Base-by-base conservation (phyloP, 2,329 filamentous ascomycete genomes). In the Ceratocystis papillata region DNA sequence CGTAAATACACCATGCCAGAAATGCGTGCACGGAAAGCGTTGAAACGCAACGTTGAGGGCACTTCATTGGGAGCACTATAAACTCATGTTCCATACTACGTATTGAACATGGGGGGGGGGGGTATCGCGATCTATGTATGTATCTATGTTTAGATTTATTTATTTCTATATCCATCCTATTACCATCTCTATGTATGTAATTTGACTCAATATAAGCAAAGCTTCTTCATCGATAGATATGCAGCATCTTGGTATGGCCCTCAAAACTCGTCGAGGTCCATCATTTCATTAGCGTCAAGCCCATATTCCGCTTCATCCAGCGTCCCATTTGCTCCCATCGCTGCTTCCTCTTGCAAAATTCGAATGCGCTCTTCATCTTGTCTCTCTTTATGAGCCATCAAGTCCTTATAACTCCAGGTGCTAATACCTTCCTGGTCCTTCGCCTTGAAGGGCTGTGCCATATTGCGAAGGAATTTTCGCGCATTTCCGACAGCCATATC, bases 401-500 rank as follows among this genome's bases (percentile, higher is more conserved):
- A 76, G 72, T 97, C 90, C 67, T 84, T 82, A 50, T 89, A 78
- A 67, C 87, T 91, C 94, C 94, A 99, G 8, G 89, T 95, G 72
- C 89, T 94, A 72, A 96, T 89, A 0, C 93, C 94, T 70, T 96
- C 92, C 72, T 96, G 91, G 74, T 96, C 87, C 70, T 83, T 87
- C 0, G 86, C 79, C 57, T 84, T 84, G 77, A 96, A 96, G 2
- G 92, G 92, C 74, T 95, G 90, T 3, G 90, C 92, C 90, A 99
- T 99, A 30, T 86, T 87, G 68, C 88, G 83, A 72, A 99, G 76
- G 76, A 99, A 99, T 64, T 88, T 88, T 77, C 95, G 91, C 10
- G 94, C 93, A 60, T 84, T 87, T 66, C 90, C 89, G 20, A 96
- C 88, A 0, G 93, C 90, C 86, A 97, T 96, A 73, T 99, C 94